Conservation (phyloP, 78 protist genomes). For the Dictyostelium purpureum region DNA sequence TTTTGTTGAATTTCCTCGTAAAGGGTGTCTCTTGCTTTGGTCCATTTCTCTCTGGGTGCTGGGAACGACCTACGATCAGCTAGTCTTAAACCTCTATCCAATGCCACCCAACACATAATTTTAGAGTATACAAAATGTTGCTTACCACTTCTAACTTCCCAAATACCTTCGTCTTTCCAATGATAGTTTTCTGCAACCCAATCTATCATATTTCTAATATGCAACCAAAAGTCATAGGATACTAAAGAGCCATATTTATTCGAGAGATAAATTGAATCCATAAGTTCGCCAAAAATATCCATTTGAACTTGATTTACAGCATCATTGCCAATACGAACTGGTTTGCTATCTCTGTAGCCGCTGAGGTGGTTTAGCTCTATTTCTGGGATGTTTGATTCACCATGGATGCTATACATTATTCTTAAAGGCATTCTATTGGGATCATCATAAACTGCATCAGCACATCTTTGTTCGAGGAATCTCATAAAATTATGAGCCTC, state of each 20-base stretch:
- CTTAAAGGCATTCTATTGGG: conserved; percentile 36
- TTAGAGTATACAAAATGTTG: conserved; percentile 75
- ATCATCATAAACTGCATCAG: conserved; percentile 21
- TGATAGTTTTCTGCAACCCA: conserved; percentile 67
- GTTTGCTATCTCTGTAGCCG: conserved; percentile 41
- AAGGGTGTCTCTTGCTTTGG: conserved; percentile 17
- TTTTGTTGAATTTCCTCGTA: conserved; percentile 66
- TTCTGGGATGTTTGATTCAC: conserved; percentile 53
- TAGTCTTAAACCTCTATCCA: conserved; percentile 74
- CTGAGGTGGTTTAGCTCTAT: conserved; percentile 20
- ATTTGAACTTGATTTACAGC: conserved; percentile 78
- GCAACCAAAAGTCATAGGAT: conserved; percentile 72
- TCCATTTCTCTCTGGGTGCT: conserved; percentile 72
- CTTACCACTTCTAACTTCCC: conserved; percentile 82
- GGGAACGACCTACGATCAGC: conserved; percentile 76
- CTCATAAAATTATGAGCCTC: conserved; percentile 80
- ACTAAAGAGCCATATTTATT: conserved; percentile 73
- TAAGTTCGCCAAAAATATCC: conserved; percentile 77
- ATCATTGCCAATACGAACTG: conserved; percentile 77
- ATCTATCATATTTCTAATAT: conserved; percentile 46
- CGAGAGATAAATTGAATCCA: conserved; percentile 73
- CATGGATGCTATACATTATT: conserved; percentile 76
- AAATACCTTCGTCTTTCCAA: conserved; percentile 72
- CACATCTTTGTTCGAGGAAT: conserved; percentile 60
- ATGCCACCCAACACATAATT: conserved; percentile 81